Evolutionary conservation across 768 basidiomycete genomes (phyloP), one percentile per base, ranked within the genome.

Genomic region (Infundibulicybe gibba): DNA sequence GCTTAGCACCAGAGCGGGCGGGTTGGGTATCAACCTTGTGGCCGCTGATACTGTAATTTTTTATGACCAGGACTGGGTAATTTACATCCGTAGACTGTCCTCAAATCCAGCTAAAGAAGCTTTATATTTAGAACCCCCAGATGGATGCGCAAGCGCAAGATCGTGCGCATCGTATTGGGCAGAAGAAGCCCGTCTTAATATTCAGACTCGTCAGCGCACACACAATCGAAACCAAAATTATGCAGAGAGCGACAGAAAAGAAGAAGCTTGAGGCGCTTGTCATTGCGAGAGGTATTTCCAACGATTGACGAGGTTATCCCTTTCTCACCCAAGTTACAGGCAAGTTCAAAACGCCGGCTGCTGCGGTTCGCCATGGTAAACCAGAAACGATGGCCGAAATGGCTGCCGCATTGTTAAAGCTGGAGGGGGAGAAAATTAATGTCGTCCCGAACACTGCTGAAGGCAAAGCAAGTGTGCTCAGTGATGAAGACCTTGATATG

Each of bases 71-170:
- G 90, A 93, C 61, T 93, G 90, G 90, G 86, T 92, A 61, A 25
- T 77, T 64, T 25, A 17, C 11, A 44, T 41, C 31, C 13, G 15
- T 42, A 12, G 35, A 14, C 30, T 16, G 0, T 25, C 38, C 9
- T 34, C 20, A n/a, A 3, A 12, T 13, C 30, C 12, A 12, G 10
- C 46, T 50, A 33, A 53, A n/a, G 30, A 14, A n/a, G 25, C 5
- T 41, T 25, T 33, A 9, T 20, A 14, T 39, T 20, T 45, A 91
- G 89, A 92, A 91, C 57, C 94, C 94, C 0, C 94, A 97, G 69
- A 94, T 94, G 84, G 95, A 99, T 54, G 73, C 90, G 2, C 95
- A 99, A 67, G 95, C 95, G 0, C 90, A 94, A 61, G 95, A 97
- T 56, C 79, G 95, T 32, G 94, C 94, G 0, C 95, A 99, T 64